Evolutionary conservation across 1,284 basidiomycete genomes (phyloP).

Genomic region (Malassezia obtusa): DNA sequence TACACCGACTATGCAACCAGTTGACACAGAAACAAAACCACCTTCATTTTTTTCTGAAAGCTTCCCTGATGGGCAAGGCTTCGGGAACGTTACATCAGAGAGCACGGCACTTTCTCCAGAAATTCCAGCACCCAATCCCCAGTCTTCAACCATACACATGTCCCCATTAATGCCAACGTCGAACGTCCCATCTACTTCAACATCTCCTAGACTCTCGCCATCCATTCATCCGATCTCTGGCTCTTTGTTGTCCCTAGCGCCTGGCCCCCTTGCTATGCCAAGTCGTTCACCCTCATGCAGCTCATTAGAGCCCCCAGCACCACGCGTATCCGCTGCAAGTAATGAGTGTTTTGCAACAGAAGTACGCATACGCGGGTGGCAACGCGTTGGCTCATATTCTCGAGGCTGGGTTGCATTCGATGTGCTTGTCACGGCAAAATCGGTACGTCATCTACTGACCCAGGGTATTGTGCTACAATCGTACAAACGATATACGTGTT

Average conservation of each 20-base stretch:
- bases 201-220: too few species aligned
- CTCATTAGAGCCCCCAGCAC: too few species aligned
- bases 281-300: too few species aligned
- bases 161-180: too few species aligned
- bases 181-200: too few species aligned
- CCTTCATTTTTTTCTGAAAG: neutral
- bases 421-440: slow-evolving; percentile 25
- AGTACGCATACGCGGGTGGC: slow-evolving; percentile 34
- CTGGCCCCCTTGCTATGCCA: too few species aligned
- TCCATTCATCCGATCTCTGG: too few species aligned
- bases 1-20: neutral
- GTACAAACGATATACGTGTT: slow-evolving; percentile 7
- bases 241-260: too few species aligned
- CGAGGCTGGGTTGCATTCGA: slow-evolving; percentile 40
- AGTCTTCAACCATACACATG: too few species aligned
- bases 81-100: neutral
- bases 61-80: neutral
- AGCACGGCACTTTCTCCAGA: neutral
- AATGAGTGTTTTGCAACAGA: neutral
- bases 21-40: neutral
- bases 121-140: too few species aligned
- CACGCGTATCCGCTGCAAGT: too few species aligned
- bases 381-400: slow-evolving; percentile 26
- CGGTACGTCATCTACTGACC: slow-evolving; percentile 10
- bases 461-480: neutral